Evolutionary conservation across 176 grass and related monocot species (phyloP).

Genomic region (Carex cristatella): DNA sequence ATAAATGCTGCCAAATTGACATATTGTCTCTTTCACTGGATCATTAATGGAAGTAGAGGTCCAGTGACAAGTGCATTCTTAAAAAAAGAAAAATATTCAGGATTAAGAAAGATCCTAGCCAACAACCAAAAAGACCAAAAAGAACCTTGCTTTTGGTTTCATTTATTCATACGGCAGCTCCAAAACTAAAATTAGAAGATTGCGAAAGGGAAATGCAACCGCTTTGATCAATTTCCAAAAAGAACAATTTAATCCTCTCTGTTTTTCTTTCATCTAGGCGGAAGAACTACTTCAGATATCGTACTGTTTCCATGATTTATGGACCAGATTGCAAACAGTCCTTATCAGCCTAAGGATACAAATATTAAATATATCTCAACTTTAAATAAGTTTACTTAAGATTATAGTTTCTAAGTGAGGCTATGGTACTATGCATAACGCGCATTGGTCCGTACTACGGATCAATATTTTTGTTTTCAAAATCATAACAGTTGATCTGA

Average conservation of each 20-base stretch:
- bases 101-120: neutral
- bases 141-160: neutral
- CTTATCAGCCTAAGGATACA: neutral
- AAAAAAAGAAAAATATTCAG: neutral
- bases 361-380: neutral
- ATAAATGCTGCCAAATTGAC: neutral
- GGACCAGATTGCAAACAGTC: neutral
- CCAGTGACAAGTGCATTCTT: neutral
- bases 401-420: too few relatives aligned
- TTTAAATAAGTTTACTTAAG: too few relatives aligned
- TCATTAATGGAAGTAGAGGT: neutral
- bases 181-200: neutral
- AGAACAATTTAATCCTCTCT: neutral
- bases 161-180: neutral
- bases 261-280: too few relatives aligned
- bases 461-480: too few relatives aligned
- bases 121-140: conserved; percentile 12
- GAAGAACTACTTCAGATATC: too few relatives aligned
- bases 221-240: neutral
- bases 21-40: neutral
- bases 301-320: neutral
- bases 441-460: too few relatives aligned
- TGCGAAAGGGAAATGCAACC: conserved; percentile 4
- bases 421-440: too few relatives aligned
- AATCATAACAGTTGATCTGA: too few relatives aligned